Percentiles rank a stretch among this genome's conserved stretches.
phyloP scores from a whole-genome alignment of 179 eudicot genomes.

The Drosera spatulata region DNA sequence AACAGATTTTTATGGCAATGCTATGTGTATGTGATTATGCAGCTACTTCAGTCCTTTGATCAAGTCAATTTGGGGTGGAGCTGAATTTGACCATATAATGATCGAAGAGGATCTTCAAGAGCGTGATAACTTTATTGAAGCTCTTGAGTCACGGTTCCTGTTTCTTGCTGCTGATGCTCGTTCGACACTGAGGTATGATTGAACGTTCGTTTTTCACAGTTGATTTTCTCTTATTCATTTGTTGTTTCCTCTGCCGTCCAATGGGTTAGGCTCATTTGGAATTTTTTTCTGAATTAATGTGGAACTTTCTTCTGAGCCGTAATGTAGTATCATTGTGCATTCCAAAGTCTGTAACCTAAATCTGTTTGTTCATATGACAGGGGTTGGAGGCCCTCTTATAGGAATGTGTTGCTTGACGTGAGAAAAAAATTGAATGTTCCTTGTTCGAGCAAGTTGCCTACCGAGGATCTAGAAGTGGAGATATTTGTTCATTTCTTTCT shows the following conservation, averaged over 20 bases:
- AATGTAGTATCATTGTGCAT: no score
- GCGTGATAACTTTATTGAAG: constrained; percentile 51
- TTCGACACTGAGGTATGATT: constrained; percentile 61
- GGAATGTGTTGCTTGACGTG: constrained; percentile 71
- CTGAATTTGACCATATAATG: constrained; percentile 49
- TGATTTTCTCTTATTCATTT: no score
- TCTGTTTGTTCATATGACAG: constrained; percentile 18
- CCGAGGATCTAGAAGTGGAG: constrained; percentile 83
- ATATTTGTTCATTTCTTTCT: constrained; percentile 72
- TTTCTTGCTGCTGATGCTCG: constrained; percentile 98
- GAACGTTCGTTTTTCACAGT: no score
- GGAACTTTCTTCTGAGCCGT: no score
- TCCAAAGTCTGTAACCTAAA: neutral
- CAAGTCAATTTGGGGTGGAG: constrained; percentile 49
- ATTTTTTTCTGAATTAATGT: no score
- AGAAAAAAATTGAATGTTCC: constrained; percentile 56
- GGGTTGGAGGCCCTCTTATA: constrained; percentile 96
- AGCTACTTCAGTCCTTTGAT: constrained; percentile 87
- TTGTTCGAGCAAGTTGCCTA: constrained; percentile 67
- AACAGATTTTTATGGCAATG: neutral
- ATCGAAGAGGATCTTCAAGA: constrained; percentile 64
- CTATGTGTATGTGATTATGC: constrained; percentile 8
- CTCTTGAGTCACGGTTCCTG: constrained; percentile 70
- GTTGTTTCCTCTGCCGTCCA: no score
- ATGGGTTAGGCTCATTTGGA: no score